Evolutionary conservation across 2,329 filamentous ascomycete genomes (phyloP), one percentile per base, ranked within the genome.

Genomic region (Lachnellula cervina): DNA sequence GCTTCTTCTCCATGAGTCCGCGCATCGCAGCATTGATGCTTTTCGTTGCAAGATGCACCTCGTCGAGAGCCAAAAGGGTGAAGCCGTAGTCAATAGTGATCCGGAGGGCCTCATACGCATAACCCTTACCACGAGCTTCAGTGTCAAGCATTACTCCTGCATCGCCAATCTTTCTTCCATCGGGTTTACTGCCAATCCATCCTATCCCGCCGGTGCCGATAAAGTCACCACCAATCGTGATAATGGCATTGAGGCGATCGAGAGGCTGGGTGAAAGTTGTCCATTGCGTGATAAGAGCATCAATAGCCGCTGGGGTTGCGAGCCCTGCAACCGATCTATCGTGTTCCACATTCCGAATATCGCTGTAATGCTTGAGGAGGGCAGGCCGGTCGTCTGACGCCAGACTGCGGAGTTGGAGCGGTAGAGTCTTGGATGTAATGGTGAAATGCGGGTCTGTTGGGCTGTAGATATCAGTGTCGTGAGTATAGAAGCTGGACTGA

Each of bases 41-140:
- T 21, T 17, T 49, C 5, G 57, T 53, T 4, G 25, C 48, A 14
- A 57, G 17, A 17, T 37, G 28, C 14, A 59, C 46, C 34, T 46
- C 49, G 17, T 54, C 47, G 7, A 59, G 43, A n/a, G 11, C 47
- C 11, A 59, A 49, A 3, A 35, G 47, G 34, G 42, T 42, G 9
- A 59, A 34, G 4, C 49, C 54, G 57, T 38, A 57, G 25, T 55
- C 55, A 21, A 59, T 50, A 25, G 37, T 51, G 21, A 57, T 52
- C 35, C 54, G 38, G n/a, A 59, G 21, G 2, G 54, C 54, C 51
- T 59, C 57, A 42, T 32, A 49, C 16, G 50, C 57, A 44, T 45
- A 59, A 16, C 57, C 57, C 42, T 52, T 57, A 5, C 57, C 51
- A n/a, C 57, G 23, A 4, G 25, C 34, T 7, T 52, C 54, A 2